Evolutionary conservation across 208 protist genomes (phyloP).

Genomic region (Crithidia sp.): DNA sequence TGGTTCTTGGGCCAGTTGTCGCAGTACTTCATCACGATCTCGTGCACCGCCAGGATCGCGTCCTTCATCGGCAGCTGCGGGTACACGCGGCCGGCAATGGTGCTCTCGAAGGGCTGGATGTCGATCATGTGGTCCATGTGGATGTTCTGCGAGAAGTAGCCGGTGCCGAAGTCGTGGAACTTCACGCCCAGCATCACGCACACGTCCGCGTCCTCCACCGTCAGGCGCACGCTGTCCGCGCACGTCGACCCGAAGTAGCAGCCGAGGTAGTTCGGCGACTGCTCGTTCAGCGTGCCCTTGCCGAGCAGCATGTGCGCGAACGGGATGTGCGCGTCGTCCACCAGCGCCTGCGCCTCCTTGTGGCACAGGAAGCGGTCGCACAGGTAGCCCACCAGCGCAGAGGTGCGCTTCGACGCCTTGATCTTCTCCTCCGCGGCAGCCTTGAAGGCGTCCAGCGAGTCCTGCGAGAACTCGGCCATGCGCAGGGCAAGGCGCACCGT

Average conservation of each 20-base stretch:
- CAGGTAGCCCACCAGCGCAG: constrained; percentile 39
- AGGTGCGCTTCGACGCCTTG: constrained; percentile 16
- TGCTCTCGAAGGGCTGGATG: constrained; percentile 37
- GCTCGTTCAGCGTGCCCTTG: constrained; percentile 56
- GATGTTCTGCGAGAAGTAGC: constrained; percentile 52
- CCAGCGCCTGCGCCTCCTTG: constrained; percentile 31
- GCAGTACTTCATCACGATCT: constrained; percentile 34
- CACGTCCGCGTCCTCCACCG: constrained; percentile 40
- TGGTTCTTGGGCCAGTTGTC: constrained; percentile 15
- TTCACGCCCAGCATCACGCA: constrained; percentile 43
- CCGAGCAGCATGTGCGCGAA: constrained; percentile 46
- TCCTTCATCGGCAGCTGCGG: constrained; percentile 32
- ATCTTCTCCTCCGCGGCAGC: constrained; percentile 38
- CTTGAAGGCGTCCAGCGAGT: constrained; percentile 27
- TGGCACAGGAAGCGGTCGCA: constrained; percentile 50
- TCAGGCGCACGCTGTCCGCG: constrained; percentile 11
- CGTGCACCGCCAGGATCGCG: constrained; percentile 31
- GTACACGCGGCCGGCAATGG: constrained; percentile 13
- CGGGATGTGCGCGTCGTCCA: constrained; percentile 43
- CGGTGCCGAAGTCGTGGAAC: constrained; percentile 64
- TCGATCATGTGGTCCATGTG: constrained; percentile 18
- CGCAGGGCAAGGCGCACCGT: no score
- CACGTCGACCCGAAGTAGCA: constrained; percentile 38
- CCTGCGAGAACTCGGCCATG: neutral
- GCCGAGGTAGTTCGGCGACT: constrained; percentile 45